Evolutionary conservation across 371 early-diverging fungal species (phyloP).

Genomic region (Rhizomucor miehei): DNA sequence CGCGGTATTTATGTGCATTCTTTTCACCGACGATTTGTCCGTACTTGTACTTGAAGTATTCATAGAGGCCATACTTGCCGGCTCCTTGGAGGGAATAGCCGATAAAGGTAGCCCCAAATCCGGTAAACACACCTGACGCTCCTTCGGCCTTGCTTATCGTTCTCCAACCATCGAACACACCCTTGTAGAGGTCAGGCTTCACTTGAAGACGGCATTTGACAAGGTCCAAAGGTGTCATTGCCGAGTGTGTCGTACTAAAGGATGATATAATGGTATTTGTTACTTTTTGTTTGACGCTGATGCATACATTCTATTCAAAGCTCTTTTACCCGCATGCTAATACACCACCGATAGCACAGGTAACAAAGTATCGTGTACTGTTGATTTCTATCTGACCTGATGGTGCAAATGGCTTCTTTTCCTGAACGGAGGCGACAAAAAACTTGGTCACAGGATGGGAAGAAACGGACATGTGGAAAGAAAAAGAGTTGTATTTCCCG

Average conservation of each 20-base stretch:
- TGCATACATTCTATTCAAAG: neutral
- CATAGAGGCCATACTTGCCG: slow-evolving; percentile 89
- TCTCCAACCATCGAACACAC: slow-evolving; percentile 64
- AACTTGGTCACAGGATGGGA: neutral
- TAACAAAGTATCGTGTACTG: slow-evolving; percentile 27
- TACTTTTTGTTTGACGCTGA: no score
- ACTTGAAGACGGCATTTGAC: slow-evolving; percentile 70
- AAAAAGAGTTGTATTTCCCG: no score
- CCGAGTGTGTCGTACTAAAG: slow-evolving; percentile 49
- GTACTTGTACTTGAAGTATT: slow-evolving; percentile 78
- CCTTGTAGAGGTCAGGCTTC: slow-evolving; percentile 64
- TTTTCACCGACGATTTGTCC: slow-evolving; percentile 68
- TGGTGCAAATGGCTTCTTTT: slow-evolving; percentile 3
- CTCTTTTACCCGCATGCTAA: slow-evolving; percentile 59
- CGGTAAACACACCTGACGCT: slow-evolving; percentile 69
- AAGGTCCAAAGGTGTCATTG: slow-evolving; percentile 65
- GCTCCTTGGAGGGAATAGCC: slow-evolving; percentile 90
- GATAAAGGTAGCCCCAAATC: slow-evolving; percentile 75
- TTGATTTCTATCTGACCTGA: slow-evolving; percentile 41
- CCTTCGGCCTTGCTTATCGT: slow-evolving; percentile 73
- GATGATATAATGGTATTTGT: no score
- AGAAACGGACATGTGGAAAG: neutral
- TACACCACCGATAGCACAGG: slow-evolving; percentile 57
- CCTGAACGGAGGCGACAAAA: slow-evolving; percentile 6
- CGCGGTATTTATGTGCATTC: slow-evolving; percentile 72